These are phyloP conservation scores for Hibiscus tridactylites DNA, from an alignment of 345 rosid genomes.

Conservation along the genomic window DNA sequence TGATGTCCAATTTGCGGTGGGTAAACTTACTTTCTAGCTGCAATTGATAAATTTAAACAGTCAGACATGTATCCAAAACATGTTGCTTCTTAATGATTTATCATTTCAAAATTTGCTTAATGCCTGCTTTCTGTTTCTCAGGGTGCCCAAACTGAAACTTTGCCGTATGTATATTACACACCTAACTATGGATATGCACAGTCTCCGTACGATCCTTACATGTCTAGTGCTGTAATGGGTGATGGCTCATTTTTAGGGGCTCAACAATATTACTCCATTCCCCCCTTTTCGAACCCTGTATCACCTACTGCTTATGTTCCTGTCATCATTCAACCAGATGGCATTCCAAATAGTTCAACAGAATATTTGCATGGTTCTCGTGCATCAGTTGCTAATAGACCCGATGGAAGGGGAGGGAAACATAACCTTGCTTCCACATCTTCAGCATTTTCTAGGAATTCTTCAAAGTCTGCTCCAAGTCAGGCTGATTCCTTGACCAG, in stretches of 20 bases:
- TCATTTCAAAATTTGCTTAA: conserved; percentile 3
- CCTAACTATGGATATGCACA: conserved; percentile 82
- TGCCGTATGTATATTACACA: conserved; percentile 75
- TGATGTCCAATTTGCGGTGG: conserved; percentile 58
- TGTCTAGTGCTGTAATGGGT: conserved; percentile 72
- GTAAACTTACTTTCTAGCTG: background rate
- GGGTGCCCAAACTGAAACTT: conserved; percentile 78
- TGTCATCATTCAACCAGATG: conserved; percentile 48
- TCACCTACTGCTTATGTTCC: conserved; percentile 55
- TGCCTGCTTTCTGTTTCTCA: conserved; percentile 22
- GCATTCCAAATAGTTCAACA: conserved; percentile 24
- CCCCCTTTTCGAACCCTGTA: conserved; percentile 51
- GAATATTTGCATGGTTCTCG: conserved; percentile 42
- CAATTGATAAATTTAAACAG: background rate
- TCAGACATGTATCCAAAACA: background rate
- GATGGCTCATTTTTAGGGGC: conserved; percentile 52
- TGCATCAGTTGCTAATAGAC: conserved; percentile 25
- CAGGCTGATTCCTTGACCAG: conserved; percentile 36
- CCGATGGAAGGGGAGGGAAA: conserved; percentile 44
- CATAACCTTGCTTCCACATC: conserved; percentile 40
- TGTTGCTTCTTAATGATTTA: conserved; percentile 1
- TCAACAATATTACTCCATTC: conserved; percentile 58
- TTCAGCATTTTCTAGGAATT: conserved; percentile 24
- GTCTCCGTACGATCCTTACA: conserved; percentile 81
- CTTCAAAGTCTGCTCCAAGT: conserved; percentile 28